Base-by-base conservation (phyloP, 768 basidiomycete species). In the Neoboletus brunneissimus region DNA sequence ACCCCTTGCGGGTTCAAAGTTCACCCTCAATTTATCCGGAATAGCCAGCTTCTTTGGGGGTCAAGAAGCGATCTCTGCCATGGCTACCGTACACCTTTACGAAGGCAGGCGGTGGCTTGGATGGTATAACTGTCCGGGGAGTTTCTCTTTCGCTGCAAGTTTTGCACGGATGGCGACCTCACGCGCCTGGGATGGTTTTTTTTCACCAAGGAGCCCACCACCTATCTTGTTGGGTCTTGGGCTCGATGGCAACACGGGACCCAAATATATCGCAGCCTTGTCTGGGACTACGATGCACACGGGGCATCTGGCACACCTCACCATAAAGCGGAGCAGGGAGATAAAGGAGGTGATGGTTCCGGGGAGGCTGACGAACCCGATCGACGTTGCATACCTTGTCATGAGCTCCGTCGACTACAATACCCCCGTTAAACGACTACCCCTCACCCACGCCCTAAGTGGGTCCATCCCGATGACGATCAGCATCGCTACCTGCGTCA, bases 111-210 rank as follows among this genome's bases (percentile, higher is more conserved):
- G 64, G 37, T 75, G 69, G 70, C 54, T 75, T 15, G 74, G 73
- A 18, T 74, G 70, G 70, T 74, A 74, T 29, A 75, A 75, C 50
- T 72, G 65, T n/a, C 73, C 72, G 0, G 74, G 73, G 31, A 65
- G 57, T 11, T 71, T 69, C 35, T 49, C 51, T 5, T 61, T 75
- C 37, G 74, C 73, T 20, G 68, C 63, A 44, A 62, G 64, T 10
- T 73, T 73, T 49, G 68, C 68, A 2, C 61, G 62, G 11, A 65
- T 75, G 48, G 63, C 67, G 1, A 62, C 60, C 15, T 55, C 65
- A 1, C 60, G 60, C n/a, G 51, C 64, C 41, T 73, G 68, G 67
- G 53, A 64, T 40, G 67, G 64, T 1, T 49, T 73, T 3, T 60
- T 64, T 31, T 66, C 67, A 0, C 57, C 62, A 51, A 44, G 34